Evolutionary conservation across 2,329 filamentous ascomycete species (phyloP), one percentile per base, ranked within the genome.

Genomic region (Fusarium sp.): DNA sequence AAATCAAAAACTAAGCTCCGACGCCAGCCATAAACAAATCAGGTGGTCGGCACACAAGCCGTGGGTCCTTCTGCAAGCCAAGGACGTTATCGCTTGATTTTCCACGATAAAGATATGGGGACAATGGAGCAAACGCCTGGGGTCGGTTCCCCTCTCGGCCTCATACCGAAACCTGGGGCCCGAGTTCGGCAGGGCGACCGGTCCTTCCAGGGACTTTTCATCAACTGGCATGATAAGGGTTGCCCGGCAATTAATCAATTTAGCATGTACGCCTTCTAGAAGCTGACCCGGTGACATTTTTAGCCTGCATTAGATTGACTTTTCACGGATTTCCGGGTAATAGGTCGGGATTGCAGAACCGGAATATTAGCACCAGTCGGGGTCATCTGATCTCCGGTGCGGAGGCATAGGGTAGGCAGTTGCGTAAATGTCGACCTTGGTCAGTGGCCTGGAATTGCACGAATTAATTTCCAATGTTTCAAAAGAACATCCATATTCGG

Each of bases 121-220:
- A 24, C n/a, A 45, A 31, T 31, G 28, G 28, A 31, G 40, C 42
- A 44, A 26, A 36, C 14, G 22, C 19, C 45, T n/a, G 19, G 51
- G 38, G 26, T 44, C 42, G 42, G 57, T 55, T 55, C 33, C 55
- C 10, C 21, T 44, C 55, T 66, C 63, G 61, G 62, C 31, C 28
- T 54, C 44, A 46, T 14, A 60, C 62, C 62, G 61, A 65, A 65
- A 49, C 31, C 61, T 65, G 62, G 60, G 44, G 53, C 28, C 62
- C 62, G 61, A 54, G 54, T 51, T 65, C 61, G 61, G 62, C 36
- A 49, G 39, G 36, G 26, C 15, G 38, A 47, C 38, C 38, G 19
- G 19, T 19, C 22, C 34, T 15, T 39, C 22, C 15, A 31, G 28
- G 26, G 26, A 31, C 9, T 13, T 31, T 31, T 24, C 24, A 24